phyloP scores from a whole-genome alignment of 257 asterid species.

The Datura wrightii region DNA sequence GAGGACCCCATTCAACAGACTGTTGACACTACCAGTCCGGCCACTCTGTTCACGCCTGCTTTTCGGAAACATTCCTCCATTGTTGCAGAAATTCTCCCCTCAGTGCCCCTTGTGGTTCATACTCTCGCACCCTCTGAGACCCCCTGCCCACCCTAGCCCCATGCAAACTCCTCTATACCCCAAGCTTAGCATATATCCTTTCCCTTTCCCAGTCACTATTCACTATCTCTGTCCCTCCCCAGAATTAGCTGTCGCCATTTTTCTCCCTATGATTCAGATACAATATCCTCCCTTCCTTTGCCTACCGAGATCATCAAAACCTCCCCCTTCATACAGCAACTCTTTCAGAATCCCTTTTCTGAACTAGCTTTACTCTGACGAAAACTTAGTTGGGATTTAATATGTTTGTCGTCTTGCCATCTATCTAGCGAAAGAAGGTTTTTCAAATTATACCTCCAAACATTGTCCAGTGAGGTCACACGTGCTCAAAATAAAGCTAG shows the following conservation, averaged over 20 bases:
- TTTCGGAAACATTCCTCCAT: slow-evolving; percentile 20
- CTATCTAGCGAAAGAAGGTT: neutral
- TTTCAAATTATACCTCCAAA: neutral
- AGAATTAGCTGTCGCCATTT: neutral
- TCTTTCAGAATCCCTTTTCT: slow-evolving; percentile 15
- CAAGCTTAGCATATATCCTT: neutral
- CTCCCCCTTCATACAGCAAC: neutral
- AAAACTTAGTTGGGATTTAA: neutral
- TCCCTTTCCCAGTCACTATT: slow-evolving; percentile 24
- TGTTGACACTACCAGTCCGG: slow-evolving; percentile 3
- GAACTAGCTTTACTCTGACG: neutral
- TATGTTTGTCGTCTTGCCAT: slow-evolving; percentile 4
- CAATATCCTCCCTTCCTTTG: slow-evolving; percentile 1
- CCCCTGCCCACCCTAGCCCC: slow-evolving; percentile 6
- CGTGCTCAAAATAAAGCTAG: slow-evolving; percentile 1
- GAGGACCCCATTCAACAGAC: neutral
- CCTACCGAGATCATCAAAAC: neutral
- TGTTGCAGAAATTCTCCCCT: neutral
- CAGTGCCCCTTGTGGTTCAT: neutral
- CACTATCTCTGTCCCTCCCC: slow-evolving; percentile 25
- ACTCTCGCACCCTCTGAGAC: neutral
- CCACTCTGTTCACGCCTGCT: neutral
- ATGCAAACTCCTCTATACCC: neutral
- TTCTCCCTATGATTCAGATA: slow-evolving; percentile 3
- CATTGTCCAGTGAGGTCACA: slow-evolving; percentile 17